phyloP scores from a whole-genome alignment of 1,284 basidiomycete genomes.

The Rhodotorula sp. region DNA sequence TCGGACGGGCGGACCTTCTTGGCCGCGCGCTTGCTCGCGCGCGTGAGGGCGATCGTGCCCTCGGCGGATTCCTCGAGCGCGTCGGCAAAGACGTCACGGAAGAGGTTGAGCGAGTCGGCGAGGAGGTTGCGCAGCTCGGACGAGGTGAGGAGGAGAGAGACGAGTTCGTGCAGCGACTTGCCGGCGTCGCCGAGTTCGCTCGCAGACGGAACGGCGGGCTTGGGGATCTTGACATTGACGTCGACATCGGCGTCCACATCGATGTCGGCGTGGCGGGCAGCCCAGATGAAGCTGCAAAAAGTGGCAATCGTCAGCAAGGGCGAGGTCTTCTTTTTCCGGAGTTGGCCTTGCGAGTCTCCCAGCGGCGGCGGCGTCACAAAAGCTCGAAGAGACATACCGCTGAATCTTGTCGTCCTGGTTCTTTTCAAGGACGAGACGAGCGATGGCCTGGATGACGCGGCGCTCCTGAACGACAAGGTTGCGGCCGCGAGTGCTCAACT shows the following conservation, averaged over 20 bases:
- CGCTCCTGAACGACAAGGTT: conserved; percentile 48
- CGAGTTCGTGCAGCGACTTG: conserved; percentile 51
- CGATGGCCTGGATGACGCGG: conserved; percentile 46
- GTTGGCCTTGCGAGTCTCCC: background rate
- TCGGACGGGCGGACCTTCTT: conserved; percentile 36
- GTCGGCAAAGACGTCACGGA: conserved; percentile 53
- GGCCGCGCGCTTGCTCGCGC: conserved; percentile 44
- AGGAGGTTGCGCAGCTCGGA: conserved; percentile 51
- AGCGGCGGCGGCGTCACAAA: too few species aligned
- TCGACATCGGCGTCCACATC: conserved; percentile 37
- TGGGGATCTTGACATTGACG: conserved; percentile 42
- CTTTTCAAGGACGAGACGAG: conserved; percentile 50
- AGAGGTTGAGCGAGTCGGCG: conserved; percentile 51
- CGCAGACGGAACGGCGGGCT: conserved; percentile 35
- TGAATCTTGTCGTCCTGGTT: conserved; percentile 48
- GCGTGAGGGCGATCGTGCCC: conserved; percentile 29
- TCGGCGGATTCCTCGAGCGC: conserved; percentile 43
- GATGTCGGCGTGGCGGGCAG: conserved; percentile 45
- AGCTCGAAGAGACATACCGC: background rate
- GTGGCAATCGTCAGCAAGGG: background rate
- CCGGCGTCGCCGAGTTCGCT: conserved; percentile 50
- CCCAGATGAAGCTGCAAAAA: conserved; percentile 43
- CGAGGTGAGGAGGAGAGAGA: conserved; percentile 52
- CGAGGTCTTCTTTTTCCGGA: background rate
- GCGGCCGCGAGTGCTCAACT: conserved; percentile 48